Evolutionary conservation across 176 grass and related monocot genomes (phyloP).

Genomic region (Oryza meyeriana): DNA sequence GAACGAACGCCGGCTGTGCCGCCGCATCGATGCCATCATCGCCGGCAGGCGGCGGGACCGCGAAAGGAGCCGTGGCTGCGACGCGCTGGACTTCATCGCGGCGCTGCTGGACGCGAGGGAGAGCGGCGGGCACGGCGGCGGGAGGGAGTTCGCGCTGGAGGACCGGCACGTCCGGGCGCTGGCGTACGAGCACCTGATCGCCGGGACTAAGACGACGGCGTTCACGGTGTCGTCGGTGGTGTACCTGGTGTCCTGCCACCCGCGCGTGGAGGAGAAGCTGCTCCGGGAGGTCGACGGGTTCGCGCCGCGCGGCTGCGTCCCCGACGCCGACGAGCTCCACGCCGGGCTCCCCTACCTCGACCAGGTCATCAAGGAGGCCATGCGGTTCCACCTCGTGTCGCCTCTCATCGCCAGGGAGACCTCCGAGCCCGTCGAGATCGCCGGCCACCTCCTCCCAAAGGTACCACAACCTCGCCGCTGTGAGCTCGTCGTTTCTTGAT

Average conservation of each 20-base stretch:
- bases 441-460: conserved; percentile 76
- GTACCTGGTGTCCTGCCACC: conserved; percentile 74
- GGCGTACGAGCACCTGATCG: conserved; percentile 89
- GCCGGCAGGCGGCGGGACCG: conserved; percentile 41
- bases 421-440: conserved; percentile 69
- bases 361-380: conserved; percentile 94
- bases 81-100: conserved; percentile 64
- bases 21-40: conserved; percentile 71
- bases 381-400: conserved; percentile 80
- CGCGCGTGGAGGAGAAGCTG: conserved; percentile 72
- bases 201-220: conserved; percentile 94
- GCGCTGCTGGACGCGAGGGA: conserved; percentile 64
- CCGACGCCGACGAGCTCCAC: conserved; percentile 61
- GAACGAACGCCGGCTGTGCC: conserved; percentile 64
- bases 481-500: not conserved
- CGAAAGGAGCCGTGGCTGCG: not conserved
- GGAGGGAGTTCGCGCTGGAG: conserved; percentile 44
- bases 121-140: conserved; percentile 13
- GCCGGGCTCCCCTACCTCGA: conserved; percentile 76
- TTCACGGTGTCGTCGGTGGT: conserved; percentile 86
- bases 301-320: conserved; percentile 12
- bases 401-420: conserved; percentile 90
- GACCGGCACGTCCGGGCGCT: conserved; percentile 75
- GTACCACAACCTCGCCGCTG: not conserved
- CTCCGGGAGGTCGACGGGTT: conserved; percentile 72